Evolutionary conservation across 2,329 filamentous ascomycete species (phyloP).

Genomic region (Sporothrix variecibatus): DNA sequence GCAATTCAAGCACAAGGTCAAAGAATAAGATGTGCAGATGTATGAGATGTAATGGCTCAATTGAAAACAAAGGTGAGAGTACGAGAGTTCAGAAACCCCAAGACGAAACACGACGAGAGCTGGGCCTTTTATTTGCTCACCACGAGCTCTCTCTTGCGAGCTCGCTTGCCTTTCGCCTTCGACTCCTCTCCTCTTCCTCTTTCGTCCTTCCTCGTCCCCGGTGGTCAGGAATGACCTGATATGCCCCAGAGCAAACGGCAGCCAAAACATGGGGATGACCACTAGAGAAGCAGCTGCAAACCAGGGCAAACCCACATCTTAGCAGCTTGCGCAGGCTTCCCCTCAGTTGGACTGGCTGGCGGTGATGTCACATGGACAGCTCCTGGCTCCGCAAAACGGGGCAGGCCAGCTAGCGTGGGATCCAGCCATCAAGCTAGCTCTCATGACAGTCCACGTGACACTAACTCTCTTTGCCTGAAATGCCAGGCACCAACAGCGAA

Average conservation of each 20-base stretch:
- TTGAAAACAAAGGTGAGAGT: not conserved
- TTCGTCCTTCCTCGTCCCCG: not conserved
- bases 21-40: not conserved
- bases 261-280: constrained; percentile 3
- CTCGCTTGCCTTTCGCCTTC: not conserved
- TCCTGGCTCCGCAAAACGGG: constrained; percentile 8
- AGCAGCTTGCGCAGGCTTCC: constrained; percentile 9
- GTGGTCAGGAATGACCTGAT: constrained; percentile 2
- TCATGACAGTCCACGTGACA: not conserved
- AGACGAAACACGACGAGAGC: not conserved
- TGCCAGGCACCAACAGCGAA: constrained; percentile 16
- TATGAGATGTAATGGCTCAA: not conserved
- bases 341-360: not conserved
- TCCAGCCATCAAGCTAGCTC: too few species aligned
- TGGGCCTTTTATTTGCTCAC: constrained; percentile 7
- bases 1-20: not conserved
- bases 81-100: not conserved
- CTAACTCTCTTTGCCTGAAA: constrained; percentile 4
- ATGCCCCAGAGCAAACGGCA: constrained; percentile 9
- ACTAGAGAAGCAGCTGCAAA: not conserved
- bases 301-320: not conserved
- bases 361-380: constrained; percentile 29
- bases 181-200: not conserved
- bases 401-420: not conserved
- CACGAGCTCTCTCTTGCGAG: not conserved